Evolutionary conservation across 306 rosid genomes (phyloP).

Genomic region (Astragalus membranaceus): DNA sequence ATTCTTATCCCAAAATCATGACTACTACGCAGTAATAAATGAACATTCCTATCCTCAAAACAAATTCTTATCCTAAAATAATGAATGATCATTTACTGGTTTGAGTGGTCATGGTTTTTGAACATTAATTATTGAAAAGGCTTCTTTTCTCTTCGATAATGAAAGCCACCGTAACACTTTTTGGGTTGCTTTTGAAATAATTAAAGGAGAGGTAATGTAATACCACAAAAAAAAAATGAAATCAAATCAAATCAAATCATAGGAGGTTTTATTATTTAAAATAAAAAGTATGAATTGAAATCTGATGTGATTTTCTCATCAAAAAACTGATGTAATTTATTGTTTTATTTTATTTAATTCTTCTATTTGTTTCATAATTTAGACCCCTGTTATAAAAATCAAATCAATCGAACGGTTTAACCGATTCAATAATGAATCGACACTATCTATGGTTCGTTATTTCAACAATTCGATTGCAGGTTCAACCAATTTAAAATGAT

Average conservation of each 20-base stretch:
- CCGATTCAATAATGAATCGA: too few species aligned
- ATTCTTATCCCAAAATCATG: not conserved
- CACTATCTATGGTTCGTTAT: too few species aligned
- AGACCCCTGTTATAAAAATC: not conserved
- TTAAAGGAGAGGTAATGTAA: not conserved
- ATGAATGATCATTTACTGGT: too few species aligned
- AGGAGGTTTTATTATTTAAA: not conserved
- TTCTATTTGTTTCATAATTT: not conserved
- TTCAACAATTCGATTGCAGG: too few species aligned
- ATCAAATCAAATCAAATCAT: not conserved
- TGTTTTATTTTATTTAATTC: not conserved
- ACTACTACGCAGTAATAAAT: not conserved
- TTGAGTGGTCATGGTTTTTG: too few species aligned
- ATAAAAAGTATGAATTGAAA: not conserved
- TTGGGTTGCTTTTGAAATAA: not conserved
- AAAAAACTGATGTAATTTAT: not conserved
- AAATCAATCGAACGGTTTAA: too few species aligned
- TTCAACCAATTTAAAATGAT: too few species aligned
- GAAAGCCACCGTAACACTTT: slow-evolving; percentile 17
- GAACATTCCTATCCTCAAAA: too few species aligned
- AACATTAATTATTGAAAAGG: not conserved
- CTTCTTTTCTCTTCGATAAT: not conserved
- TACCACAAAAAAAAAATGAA: too few species aligned
- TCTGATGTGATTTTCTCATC: not conserved
- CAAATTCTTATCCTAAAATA: too few species aligned